Percentiles rank a stretch among this genome's conserved stretches.
Evolutionary conservation across 305 asterid genomes (phyloP).

Genomic region (Fraxinus xanthoxyloides): DNA sequence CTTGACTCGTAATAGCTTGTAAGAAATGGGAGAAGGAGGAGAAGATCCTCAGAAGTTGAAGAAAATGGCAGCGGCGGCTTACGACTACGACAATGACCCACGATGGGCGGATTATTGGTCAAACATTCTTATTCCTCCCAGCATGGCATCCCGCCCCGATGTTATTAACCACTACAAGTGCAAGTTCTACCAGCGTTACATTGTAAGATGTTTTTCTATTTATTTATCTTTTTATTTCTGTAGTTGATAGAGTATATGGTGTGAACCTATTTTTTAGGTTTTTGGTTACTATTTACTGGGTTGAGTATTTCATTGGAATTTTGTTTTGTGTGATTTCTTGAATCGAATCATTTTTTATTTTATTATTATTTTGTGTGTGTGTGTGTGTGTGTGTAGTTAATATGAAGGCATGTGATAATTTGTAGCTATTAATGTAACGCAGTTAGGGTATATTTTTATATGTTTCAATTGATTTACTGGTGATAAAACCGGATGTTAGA

Average conservation of each 20-base stretch:
- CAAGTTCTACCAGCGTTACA: slow-evolving; percentile 92
- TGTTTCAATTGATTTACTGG: neutral
- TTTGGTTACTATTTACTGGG: neutral
- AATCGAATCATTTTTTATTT: neutral
- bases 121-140: slow-evolving; percentile 86
- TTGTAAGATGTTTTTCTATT: slow-evolving; percentile 35
- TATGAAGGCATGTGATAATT: neutral
- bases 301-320: neutral
- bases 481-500: neutral
- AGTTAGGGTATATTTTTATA: neutral
- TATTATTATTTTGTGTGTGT: neutral
- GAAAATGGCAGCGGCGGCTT: slow-evolving; percentile 75
- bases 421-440: neutral
- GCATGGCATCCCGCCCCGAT: slow-evolving; percentile 78
- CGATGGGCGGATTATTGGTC: slow-evolving; percentile 98
- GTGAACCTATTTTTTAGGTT: neutral
- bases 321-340: neutral
- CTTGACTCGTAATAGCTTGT: neutral
- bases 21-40: slow-evolving; percentile 54
- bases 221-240: neutral
- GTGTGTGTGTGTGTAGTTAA: neutral
- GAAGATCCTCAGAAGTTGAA: slow-evolving; percentile 84
- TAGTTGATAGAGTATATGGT: neutral
- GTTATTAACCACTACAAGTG: slow-evolving; percentile 90
- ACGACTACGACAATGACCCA: slow-evolving; percentile 84